These are phyloP conservation scores for Copromyces sp. DNA, from an alignment of 495 filamentous ascomycete genomes.

Conservation along the genomic window DNA sequence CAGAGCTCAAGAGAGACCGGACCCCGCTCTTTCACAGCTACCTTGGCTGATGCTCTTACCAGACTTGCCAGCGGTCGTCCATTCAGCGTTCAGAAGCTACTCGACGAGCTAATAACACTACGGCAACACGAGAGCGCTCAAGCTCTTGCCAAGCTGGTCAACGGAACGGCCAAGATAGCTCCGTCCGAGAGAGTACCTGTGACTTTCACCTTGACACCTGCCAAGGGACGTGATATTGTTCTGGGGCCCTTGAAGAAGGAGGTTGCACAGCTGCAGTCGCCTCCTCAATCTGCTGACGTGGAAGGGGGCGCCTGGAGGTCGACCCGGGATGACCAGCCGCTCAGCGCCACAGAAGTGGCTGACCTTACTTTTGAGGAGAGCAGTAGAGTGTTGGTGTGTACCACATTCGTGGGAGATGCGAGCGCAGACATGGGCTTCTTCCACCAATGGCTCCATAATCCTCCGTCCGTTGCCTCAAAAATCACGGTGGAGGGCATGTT, in stretches of 20 bases:
- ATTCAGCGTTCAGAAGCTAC: slow-evolving; percentile 39
- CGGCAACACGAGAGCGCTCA: slow-evolving; percentile 33
- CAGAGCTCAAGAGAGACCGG: slow-evolving; percentile 32
- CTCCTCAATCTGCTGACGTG: slow-evolving; percentile 27
- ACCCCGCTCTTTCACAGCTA: slow-evolving; percentile 42
- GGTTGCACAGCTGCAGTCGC: slow-evolving; percentile 30
- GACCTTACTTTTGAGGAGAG: slow-evolving; percentile 43
- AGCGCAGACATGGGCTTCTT: slow-evolving; percentile 48
- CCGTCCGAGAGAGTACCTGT: slow-evolving; percentile 33
- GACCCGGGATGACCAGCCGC: slow-evolving; percentile 26
- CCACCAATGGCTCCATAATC: slow-evolving; percentile 45
- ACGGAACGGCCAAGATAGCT: slow-evolving; percentile 31
- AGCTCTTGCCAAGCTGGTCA: slow-evolving; percentile 26
- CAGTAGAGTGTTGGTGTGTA: slow-evolving; percentile 41
- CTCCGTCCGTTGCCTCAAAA: slow-evolving; percentile 36
- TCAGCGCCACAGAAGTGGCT: slow-evolving; percentile 30
- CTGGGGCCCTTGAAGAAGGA: slow-evolving; percentile 33
- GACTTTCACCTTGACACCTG: slow-evolving; percentile 38
- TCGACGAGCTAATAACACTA: slow-evolving; percentile 37
- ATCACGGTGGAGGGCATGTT: slow-evolving; percentile 50
- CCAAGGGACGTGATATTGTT: slow-evolving; percentile 36
- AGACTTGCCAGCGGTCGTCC: slow-evolving; percentile 35
- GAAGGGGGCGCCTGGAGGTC: slow-evolving; percentile 20
- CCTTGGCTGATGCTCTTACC: slow-evolving; percentile 36
- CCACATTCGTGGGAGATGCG: slow-evolving; percentile 46